A percentile compares a stretch with the other conserved stretches of the same genome.
Conservation (phyloP, 306 rosid species). For the Lagenaria siceraria region DNA sequence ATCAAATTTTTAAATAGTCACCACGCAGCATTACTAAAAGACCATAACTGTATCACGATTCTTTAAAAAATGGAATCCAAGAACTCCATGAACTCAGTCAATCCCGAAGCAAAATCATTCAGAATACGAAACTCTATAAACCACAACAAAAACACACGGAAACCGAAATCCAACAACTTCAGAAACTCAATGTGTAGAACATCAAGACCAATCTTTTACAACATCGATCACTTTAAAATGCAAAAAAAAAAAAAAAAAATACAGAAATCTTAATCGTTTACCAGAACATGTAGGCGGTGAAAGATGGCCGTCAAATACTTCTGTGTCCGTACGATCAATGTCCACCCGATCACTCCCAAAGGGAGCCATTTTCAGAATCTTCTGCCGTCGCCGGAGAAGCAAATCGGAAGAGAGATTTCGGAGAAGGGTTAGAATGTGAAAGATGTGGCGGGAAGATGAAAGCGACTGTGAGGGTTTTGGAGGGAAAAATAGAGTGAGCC, state of each 20-base stretch:
- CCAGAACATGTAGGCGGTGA: slow-evolving; percentile 23
- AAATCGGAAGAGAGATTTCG: not conserved
- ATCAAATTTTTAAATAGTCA: not conserved
- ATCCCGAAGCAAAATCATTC: not conserved
- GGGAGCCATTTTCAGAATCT: slow-evolving; percentile 21
- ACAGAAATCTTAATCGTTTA: not conserved
- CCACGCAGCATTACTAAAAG: not conserved
- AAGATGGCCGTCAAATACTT: slow-evolving; percentile 23
- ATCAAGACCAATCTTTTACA: not conserved
- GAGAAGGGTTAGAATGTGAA: not conserved
- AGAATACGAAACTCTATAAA: not conserved
- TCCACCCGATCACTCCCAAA: slow-evolving; percentile 12
- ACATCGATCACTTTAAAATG: not conserved
- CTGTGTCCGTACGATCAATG: slow-evolving; percentile 18
- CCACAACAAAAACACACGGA: not conserved
- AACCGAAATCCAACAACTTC: not conserved
- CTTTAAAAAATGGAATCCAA: not conserved
- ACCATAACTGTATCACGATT: not conserved
- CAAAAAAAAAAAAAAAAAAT: not conserved
- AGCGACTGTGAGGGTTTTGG: slow-evolving; percentile 12
- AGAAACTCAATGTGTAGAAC: not conserved
- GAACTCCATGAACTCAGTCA: not conserved
- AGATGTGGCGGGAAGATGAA: slow-evolving; percentile 16
- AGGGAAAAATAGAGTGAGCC: slow-evolving; percentile 13
- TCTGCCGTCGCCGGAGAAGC: not conserved